Percentiles rank a stretch among this genome's conserved stretches.
Evolutionary conservation across 1,284 basidiomycete genomes (phyloP).

Genomic region (Afroboletus lepidellus): DNA sequence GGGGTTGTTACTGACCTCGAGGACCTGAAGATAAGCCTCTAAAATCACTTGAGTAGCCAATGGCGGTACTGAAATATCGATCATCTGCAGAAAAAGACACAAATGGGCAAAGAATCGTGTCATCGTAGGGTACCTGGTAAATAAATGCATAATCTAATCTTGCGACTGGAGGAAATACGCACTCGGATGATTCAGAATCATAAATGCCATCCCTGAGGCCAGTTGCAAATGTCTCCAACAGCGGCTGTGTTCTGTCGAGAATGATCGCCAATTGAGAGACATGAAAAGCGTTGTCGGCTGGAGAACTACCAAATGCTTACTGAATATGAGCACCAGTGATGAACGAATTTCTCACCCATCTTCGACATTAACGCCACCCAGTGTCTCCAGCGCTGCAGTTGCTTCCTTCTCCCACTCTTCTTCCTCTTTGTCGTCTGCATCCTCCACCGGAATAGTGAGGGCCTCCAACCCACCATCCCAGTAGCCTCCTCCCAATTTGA

Average conservation of each 20-base stretch:
- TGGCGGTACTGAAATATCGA: constrained; percentile 73
- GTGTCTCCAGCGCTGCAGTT: constrained; percentile 47
- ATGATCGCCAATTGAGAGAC: constrained; percentile 86
- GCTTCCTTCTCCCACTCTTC: constrained; percentile 66
- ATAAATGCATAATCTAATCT: constrained; percentile 3
- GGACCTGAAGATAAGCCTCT: constrained; percentile 84
- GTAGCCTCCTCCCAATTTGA: constrained; percentile 54
- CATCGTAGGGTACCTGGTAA: constrained; percentile 59
- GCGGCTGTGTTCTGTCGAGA: constrained; percentile 63
- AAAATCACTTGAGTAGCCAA: constrained; percentile 80
- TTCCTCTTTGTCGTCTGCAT: constrained; percentile 47
- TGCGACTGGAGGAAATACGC: constrained; percentile 28
- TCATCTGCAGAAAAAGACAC: constrained; percentile 86
- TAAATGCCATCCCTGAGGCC: constrained; percentile 55
- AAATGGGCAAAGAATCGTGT: constrained; percentile 94
- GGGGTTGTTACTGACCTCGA: constrained; percentile 57
- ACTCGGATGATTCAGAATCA: constrained; percentile 59
- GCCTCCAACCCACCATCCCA: constrained; percentile 58
- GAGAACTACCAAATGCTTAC: constrained; percentile 41
- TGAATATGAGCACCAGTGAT: constrained; percentile 3
- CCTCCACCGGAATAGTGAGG: constrained; percentile 32
- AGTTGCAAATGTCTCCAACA: constrained; percentile 74
- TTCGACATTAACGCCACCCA: constrained; percentile 51
- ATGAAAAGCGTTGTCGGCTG: constrained; percentile 82
- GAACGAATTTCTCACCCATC: constrained; percentile 49